Base-by-base conservation (phyloP, 2,329 filamentous ascomycete species). In the Pseudopithomyces maydicus region DNA sequence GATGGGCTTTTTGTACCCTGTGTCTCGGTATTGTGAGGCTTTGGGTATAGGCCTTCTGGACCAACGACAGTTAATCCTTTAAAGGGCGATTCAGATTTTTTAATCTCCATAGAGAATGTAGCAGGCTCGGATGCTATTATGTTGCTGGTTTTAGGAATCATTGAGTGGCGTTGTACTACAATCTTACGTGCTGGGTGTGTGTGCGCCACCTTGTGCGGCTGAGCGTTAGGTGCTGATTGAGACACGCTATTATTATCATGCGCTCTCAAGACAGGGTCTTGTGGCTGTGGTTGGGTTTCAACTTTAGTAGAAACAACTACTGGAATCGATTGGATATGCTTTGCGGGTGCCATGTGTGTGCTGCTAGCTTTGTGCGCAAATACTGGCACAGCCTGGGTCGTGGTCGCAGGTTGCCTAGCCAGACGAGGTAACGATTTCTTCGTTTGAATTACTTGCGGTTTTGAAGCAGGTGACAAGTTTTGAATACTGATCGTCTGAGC, bases 361-460 rank as follows among this genome's bases (percentile, higher is more conserved):
- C 2, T 35, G 2, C 23, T 42, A 17, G 63, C 50, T 8, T 35
- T 35, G 23, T 55, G 55, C 5, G 45, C 51, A 32, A 52, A 54
- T 1, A 56, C 36, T 15, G 53, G 33, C 12, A 54, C 45, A 33
- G 32, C 45, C 15, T 48, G 45, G 7, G 17, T 3, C 19, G 11
- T 41, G 7, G 41, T 44, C 3, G 36, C 20, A 6, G 22, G 39
- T 10, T 29, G 26, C 8, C 42, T 32, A 10, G 50, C 47, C 38
- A 65, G 12, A 22, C 61, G 53, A n/a, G 63, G 62, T 53, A 66
- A 64, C 3, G 63, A 53, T 29, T 59, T 61, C 15, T 55, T 50
- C 17, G 58, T 39, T 23, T 41, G 52, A 4, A 43, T 44, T 23
- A 42, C 32, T 12, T 52, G 54, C 5, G 52, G 51, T 26, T 50